These are phyloP conservation scores for Phytophthora pseudosyringae DNA, from an alignment of 352 stramenopile species.

Conservation along the genomic window DNA sequence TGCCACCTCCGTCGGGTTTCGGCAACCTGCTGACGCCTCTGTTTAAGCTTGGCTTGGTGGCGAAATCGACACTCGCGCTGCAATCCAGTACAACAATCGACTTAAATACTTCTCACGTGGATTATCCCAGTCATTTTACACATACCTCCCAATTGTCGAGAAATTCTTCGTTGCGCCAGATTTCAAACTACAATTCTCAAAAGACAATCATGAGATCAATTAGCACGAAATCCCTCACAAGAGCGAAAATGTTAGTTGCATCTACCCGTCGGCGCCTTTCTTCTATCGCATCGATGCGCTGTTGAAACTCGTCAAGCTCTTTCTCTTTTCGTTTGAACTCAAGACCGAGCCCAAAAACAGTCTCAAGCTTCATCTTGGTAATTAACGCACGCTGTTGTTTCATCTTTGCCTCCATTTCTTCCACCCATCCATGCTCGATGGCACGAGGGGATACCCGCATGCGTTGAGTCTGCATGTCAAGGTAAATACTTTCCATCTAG, in stretches of 20 bases:
- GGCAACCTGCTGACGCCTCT: conserved; percentile 46
- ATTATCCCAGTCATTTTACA: background rate
- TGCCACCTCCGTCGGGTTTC: conserved; percentile 61
- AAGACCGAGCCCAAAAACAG: conserved; percentile 63
- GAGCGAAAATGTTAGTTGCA: background rate
- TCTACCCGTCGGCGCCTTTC: conserved; percentile 57
- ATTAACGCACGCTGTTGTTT: conserved; percentile 61
- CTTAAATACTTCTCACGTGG: background rate
- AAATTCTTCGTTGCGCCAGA: conserved; percentile 81
- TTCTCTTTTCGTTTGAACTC: conserved; percentile 65
- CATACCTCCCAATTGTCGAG: conserved; percentile 81
- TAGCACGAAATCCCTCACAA: background rate
- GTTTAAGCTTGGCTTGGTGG: conserved; percentile 41
- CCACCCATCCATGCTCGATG: conserved; percentile 83
- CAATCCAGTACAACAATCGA: conserved; percentile 4
- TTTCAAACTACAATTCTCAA: conserved; percentile 60
- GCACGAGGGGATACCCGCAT: conserved; percentile 75
- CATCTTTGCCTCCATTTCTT: conserved; percentile 86
- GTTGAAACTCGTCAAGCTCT: conserved; percentile 39
- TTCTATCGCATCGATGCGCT: conserved; percentile 48
- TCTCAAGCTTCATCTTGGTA: conserved; percentile 62
- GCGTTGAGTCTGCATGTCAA: conserved; percentile 83
- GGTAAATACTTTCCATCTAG: conserved; percentile 81
- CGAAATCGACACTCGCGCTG: conserved; percentile 70
- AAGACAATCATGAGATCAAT: background rate